Percentiles rank a stretch among this genome's conserved stretches.
These are phyloP conservation scores for Artemisia annua DNA, from an alignment of 129 eudicot genomes.

Conservation along the genomic window DNA sequence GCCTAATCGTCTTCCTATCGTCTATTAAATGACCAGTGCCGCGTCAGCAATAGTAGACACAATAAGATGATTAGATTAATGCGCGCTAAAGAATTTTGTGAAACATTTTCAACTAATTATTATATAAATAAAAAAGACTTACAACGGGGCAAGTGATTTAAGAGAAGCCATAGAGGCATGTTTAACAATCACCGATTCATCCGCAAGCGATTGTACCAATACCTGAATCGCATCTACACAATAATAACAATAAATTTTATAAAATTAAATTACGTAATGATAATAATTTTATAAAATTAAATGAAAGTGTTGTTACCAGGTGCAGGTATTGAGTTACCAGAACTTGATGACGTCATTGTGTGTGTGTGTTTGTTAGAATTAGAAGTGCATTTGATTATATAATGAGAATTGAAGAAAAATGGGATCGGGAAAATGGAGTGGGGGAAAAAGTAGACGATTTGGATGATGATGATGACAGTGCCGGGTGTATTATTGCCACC, in stretches of 20 bases:
- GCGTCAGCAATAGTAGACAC: no score
- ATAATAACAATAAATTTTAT: neutral
- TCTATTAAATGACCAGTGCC: no score
- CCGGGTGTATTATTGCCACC: no score
- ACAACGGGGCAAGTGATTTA: conserved; percentile 78
- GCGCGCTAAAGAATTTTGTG: no score
- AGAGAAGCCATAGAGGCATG: conserved; percentile 88
- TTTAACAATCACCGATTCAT: conserved; percentile 74
- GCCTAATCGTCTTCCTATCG: no score
- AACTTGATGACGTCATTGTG: conserved; percentile 52
- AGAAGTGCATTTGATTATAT: conserved; percentile 16
- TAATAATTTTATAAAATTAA: neutral
- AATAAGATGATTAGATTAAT: no score
- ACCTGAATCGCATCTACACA: conserved; percentile 89
- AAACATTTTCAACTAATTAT: no score
- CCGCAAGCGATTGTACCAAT: conserved; percentile 78
- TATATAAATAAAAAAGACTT: neutral
- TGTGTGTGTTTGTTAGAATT: neutral
- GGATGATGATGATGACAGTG: no score
- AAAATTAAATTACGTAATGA: neutral
- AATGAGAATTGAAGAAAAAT: conserved; percentile 26
- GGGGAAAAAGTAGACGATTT: neutral
- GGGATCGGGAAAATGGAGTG: conserved; percentile 44
- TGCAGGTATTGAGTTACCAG: conserved; percentile 74
- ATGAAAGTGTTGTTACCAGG: conserved; percentile 45